These are phyloP conservation scores for Vitis riparia DNA, from an alignment of 164 flowering plant genomes.

Conservation along the genomic window DNA sequence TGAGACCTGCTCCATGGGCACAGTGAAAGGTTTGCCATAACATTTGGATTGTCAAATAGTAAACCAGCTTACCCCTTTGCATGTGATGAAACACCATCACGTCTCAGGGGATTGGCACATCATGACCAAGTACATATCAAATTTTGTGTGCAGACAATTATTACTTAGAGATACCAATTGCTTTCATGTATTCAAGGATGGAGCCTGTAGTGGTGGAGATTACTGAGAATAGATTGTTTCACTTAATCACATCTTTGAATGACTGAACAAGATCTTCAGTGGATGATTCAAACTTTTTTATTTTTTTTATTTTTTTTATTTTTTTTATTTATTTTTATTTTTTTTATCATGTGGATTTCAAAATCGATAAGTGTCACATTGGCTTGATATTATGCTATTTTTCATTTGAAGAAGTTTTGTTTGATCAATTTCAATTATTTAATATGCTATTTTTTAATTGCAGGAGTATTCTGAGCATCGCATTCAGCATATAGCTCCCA, in stretches of 20 bases:
- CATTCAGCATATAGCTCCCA: too few relatives aligned
- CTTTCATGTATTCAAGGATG: slow-evolving; percentile 45
- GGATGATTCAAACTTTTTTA: neutral
- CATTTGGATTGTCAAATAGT: slow-evolving; percentile 45
- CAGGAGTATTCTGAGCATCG: too few relatives aligned
- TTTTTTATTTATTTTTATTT: too few relatives aligned
- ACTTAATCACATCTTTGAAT: neutral
- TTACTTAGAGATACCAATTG: slow-evolving; percentile 50
- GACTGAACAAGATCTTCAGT: neutral
- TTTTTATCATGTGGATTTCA: neutral
- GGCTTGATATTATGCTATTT: neutral
- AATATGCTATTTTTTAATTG: neutral
- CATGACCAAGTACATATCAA: slow-evolving; percentile 44
- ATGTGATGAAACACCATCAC: slow-evolving; percentile 48
- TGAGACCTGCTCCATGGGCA: slow-evolving; percentile 38
- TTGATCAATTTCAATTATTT: too few relatives aligned
- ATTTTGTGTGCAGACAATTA: slow-evolving; percentile 33
- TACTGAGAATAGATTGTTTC: slow-evolving; percentile 26
- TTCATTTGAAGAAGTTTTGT: too few relatives aligned
- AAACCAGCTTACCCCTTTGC: slow-evolving; percentile 34
- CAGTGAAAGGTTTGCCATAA: slow-evolving; percentile 53
- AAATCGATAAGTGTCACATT: neutral
- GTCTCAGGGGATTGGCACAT: slow-evolving; percentile 48
- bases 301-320: too few relatives aligned
- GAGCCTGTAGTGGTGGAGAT: slow-evolving; percentile 47